Percentiles rank a stretch among this genome's conserved stretches.
Conservation (phyloP, 768 basidiomycete species). For the Pleurotus cornucopiae region DNA sequence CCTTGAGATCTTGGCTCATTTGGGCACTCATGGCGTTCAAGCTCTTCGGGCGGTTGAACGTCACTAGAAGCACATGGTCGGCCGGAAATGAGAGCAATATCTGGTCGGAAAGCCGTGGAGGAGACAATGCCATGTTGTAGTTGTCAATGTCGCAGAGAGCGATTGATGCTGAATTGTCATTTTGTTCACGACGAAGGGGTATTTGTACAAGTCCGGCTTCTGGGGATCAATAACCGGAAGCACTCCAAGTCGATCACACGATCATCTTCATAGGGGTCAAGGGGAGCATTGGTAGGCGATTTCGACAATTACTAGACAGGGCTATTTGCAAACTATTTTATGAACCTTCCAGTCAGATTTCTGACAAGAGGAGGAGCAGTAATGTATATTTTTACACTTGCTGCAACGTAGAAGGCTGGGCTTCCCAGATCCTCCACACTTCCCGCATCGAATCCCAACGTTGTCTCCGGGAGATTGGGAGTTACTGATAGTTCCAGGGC, state of each 20-base stretch:
- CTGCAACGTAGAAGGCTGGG: slow-evolving; percentile 21
- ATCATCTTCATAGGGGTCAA: too few species aligned
- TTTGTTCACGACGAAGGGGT: neutral
- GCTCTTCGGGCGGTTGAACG: slow-evolving; percentile 62
- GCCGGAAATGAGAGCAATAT: slow-evolving; percentile 33
- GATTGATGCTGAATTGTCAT: neutral
- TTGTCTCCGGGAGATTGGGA: neutral
- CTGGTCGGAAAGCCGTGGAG: slow-evolving; percentile 29
- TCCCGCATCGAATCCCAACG: slow-evolving; percentile 16
- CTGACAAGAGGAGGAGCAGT: slow-evolving; percentile 28
- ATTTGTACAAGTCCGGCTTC: neutral
- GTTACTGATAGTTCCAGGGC: neutral
- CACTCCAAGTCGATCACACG: too few species aligned
- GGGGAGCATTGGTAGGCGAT: too few species aligned
- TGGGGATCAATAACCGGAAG: neutral
- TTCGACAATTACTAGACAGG: too few species aligned
- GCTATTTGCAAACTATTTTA: neutral
- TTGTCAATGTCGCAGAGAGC: neutral
- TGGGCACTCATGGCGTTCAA: slow-evolving; percentile 72
- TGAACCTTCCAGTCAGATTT: slow-evolving; percentile 9
- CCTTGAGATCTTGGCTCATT: slow-evolving; percentile 49
- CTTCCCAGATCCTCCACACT: slow-evolving; percentile 26
- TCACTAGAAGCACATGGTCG: slow-evolving; percentile 49
- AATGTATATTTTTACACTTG: slow-evolving; percentile 24
- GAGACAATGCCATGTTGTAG: slow-evolving; percentile 15